phyloP scores from a whole-genome alignment of 1,284 basidiomycete genomes.

The Xanthoconium separans region DNA sequence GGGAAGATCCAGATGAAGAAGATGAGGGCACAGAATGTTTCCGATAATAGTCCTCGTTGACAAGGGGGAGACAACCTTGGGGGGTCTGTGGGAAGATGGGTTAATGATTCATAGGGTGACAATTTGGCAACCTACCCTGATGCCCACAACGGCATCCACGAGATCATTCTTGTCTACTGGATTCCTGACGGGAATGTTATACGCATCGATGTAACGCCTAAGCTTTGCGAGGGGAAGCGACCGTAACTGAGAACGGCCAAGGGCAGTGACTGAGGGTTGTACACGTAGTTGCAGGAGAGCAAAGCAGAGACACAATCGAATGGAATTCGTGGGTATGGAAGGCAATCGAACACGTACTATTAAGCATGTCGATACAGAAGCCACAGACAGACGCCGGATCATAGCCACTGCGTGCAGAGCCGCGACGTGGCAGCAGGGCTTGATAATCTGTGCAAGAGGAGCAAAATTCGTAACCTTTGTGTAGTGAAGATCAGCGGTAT shows the following conservation, averaged over 20 bases:
- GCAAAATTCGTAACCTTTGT: slow-evolving; percentile 67
- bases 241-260: slow-evolving; percentile 54
- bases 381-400: slow-evolving; percentile 64
- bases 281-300: neutral
- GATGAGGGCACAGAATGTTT: slow-evolving; percentile 60
- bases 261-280: slow-evolving; percentile 58
- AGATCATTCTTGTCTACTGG: slow-evolving; percentile 76
- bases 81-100: slow-evolving; percentile 22
- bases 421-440: slow-evolving; percentile 65
- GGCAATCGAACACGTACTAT: slow-evolving; percentile 45
- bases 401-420: slow-evolving; percentile 49
- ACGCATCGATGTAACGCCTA: slow-evolving; percentile 66
- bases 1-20: slow-evolving; percentile 32
- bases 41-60: slow-evolving; percentile 57
- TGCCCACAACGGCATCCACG: slow-evolving; percentile 57
- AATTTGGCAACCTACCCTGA: slow-evolving; percentile 42
- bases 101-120: neutral
- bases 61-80: slow-evolving; percentile 25
- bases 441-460: slow-evolving; percentile 70
- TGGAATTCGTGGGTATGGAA: neutral
- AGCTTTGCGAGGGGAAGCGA: slow-evolving; percentile 55
- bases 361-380: slow-evolving; percentile 69
- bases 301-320: neutral
- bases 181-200: slow-evolving; percentile 60
- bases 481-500: neutral